Percentiles rank a stretch among this genome's conserved stretches.
Evolutionary conservation across 2,329 filamentous ascomycete species (phyloP).

Genomic region (Didymella arachidicola): DNA sequence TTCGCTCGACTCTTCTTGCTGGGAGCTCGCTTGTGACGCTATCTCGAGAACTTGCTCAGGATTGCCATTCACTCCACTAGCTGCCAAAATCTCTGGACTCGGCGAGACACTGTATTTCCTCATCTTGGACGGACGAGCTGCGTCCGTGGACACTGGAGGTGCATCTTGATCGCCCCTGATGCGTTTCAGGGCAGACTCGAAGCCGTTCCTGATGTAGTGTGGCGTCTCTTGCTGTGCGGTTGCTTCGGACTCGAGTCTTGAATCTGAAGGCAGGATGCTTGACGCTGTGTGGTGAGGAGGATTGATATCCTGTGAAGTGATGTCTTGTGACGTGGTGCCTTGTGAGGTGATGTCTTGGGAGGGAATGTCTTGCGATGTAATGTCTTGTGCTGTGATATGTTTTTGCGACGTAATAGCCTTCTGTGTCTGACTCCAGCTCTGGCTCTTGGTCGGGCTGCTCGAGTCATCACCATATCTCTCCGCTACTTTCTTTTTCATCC

Average conservation of each 20-base stretch:
- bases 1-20: not conserved
- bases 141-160: slow-evolving; percentile 5
- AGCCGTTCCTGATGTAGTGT: slow-evolving; percentile 30
- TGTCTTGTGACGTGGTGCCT: too few relatives aligned
- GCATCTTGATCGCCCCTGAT: slow-evolving; percentile 20
- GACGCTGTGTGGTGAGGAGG: not conserved
- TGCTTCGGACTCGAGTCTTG: slow-evolving; percentile 30
- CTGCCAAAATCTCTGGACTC: not conserved
- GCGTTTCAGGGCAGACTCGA: slow-evolving; percentile 33
- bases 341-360: too few relatives aligned
- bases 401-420: not conserved
- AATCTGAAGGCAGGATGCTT: slow-evolving; percentile 12
- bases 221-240: slow-evolving; percentile 38
- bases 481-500: slow-evolving; percentile 31
- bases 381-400: not conserved
- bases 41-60: slow-evolving; percentile 32
- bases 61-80: slow-evolving; percentile 14
- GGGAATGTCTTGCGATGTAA: too few relatives aligned
- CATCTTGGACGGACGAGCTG: slow-evolving; percentile 26
- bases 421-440: slow-evolving; percentile 13
- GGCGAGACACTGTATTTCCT: slow-evolving; percentile 24
- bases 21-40: slow-evolving; percentile 27
- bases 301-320: too few relatives aligned
- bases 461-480: slow-evolving; percentile 13
- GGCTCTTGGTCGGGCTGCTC: slow-evolving; percentile 10